Base-by-base conservation (phyloP, 805 yeast species). In the Isabelozyma heimii region DNA sequence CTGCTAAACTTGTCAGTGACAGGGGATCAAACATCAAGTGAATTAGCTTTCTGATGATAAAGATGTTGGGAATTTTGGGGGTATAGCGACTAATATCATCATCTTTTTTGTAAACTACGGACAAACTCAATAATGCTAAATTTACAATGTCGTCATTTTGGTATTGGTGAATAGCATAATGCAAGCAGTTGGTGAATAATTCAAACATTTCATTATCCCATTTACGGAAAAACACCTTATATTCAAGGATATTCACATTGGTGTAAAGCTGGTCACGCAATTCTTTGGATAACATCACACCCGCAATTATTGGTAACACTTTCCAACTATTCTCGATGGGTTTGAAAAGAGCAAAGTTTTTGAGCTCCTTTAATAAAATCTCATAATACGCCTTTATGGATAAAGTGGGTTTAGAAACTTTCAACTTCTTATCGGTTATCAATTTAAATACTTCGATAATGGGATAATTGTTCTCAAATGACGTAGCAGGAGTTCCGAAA, bases 361-460 rank as follows among this genome's bases (percentile, higher is more conserved):
- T 54, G 56, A 60, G 58, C 40, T 74, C 80, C 14, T 61, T 64
- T 15, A 62, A 45, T 4, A 78, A 38, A 0, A 71, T 63, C 5
- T 59, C 54, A 57, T 79, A 80, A 58, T 77, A 81, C 2, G 62
- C 60, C 54, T 72, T 66, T 40, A 80, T 67, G 1, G 78, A 59
- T 15, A 80, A 52, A 0, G 81, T 70, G 2, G 85, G 85, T 51
- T 70, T 72, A 10, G 81, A 76, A 6, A 79, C 61, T 49, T 66
- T 67, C 49, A 71, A 66, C 56, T 81, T 81, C 52, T 72, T 72
- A 45, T 73, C 78, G 13, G 74, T 52, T 9, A 80, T 61, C 42
- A 72, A 68, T 50, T 73, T 75, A 61, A 76, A 79, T 15, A 76
- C 80, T 50, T 81, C 84, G 38, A 79, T 63, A 1, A 79, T 65